phyloP scores from a whole-genome alignment of 768 basidiomycete species.

The Lentinus tigrinus region DNA sequence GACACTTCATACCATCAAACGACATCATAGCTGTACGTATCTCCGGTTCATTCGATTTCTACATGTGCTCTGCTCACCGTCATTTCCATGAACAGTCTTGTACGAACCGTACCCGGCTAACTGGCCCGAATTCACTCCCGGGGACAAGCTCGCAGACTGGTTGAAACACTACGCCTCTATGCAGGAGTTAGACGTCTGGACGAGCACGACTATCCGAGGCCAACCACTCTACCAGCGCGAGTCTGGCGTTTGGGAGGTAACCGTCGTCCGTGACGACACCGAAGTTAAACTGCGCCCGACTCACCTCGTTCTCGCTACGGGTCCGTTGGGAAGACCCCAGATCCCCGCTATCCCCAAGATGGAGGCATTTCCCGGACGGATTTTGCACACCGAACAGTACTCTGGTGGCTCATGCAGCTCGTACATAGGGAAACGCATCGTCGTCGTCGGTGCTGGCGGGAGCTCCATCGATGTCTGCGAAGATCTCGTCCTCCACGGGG shows the following conservation, averaged over 20 bases:
- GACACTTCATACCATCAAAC: constrained; percentile 39
- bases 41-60: constrained; percentile 32
- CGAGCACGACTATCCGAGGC: constrained; percentile 41
- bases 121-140: constrained; percentile 35
- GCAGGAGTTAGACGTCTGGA: constrained; percentile 67
- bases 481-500: constrained; percentile 35
- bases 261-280: constrained; percentile 37
- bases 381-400: constrained; percentile 53
- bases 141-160: constrained; percentile 64
- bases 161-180: constrained; percentile 59
- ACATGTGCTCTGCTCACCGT: background rate
- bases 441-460: constrained; percentile 66
- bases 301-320: constrained; percentile 59
- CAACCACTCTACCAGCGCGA: constrained; percentile 37
- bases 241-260: constrained; percentile 47
- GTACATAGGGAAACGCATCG: constrained; percentile 60
- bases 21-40: constrained; percentile 34
- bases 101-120: constrained; percentile 10
- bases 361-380: constrained; percentile 49
- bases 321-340: constrained; percentile 45
- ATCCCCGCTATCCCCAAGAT: constrained; percentile 47
- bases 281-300: constrained; percentile 39
- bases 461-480: constrained; percentile 33
- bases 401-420: constrained; percentile 41
- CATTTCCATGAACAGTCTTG: background rate